Conservation (phyloP, 2,329 filamentous ascomycete species). For the Fusarium transvaalense region DNA sequence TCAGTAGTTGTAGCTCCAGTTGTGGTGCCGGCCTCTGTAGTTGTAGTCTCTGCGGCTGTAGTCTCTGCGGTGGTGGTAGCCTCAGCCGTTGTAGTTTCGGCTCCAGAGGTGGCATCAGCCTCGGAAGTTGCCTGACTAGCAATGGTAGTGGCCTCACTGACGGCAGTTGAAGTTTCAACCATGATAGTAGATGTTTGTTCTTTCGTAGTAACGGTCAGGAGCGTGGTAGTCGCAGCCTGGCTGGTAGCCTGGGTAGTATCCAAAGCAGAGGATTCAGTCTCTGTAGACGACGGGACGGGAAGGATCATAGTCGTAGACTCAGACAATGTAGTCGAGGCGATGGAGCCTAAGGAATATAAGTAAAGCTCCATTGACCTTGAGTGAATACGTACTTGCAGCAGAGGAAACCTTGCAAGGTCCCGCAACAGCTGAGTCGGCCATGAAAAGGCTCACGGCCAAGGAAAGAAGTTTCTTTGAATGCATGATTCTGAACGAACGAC, state of each 20-base stretch:
- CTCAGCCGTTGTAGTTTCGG: no score
- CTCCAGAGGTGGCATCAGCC: no score
- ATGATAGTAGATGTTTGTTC: no score
- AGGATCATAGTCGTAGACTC: neutral
- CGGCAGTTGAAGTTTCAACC: no score
- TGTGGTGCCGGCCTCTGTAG: neutral
- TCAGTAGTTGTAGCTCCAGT: neutral
- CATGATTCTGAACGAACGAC: neutral
- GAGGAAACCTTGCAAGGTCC: neutral
- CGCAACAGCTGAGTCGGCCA: neutral
- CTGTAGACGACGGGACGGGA: neutral
- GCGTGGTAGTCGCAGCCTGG: neutral
- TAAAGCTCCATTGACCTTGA: no score
- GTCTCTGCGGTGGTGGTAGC: neutral
- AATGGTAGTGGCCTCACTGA: no score
- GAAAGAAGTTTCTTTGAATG: neutral
- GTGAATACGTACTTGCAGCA: neutral
- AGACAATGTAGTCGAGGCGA: rapidly evolving
- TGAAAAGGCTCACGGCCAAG: neutral
- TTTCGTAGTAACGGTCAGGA: no score
- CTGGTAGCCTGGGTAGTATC: neutral
- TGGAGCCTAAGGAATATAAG: neutral
- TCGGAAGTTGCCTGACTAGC: no score
- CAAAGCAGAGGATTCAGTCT: neutral
- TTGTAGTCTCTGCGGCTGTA: no score